A percentile compares a stretch with the other conserved stretches of the same genome.
Conservation (phyloP, 345 rosid genomes). For the Mallotus nudiflorus region DNA sequence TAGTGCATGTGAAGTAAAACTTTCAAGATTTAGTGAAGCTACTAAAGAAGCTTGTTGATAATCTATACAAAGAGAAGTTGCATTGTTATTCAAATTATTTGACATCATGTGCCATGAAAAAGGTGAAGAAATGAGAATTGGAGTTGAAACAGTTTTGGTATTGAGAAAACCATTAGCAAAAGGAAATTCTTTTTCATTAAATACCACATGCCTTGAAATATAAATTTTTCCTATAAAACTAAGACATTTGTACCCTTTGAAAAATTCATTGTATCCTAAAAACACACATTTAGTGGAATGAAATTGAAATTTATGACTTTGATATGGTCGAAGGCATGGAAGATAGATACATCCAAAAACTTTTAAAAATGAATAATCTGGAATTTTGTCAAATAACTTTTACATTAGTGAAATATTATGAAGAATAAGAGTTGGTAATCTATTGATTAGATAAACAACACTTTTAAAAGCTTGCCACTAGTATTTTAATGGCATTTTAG, state of each 20-base stretch:
- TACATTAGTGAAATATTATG: neutral
- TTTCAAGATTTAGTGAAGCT: neutral
- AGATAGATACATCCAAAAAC: neutral
- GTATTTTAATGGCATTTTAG: neutral
- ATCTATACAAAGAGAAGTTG: neutral
- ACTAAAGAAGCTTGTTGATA: neutral
- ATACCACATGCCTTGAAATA: neutral
- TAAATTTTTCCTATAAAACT: neutral
- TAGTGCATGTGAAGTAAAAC: neutral
- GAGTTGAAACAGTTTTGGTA: neutral
- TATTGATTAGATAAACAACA: neutral
- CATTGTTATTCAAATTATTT: neutral
- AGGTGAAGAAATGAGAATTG: neutral
- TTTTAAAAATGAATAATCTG: neutral
- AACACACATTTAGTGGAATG: neutral
- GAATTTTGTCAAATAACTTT: too few species aligned
- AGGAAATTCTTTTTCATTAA: too few species aligned
- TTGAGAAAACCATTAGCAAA: neutral
- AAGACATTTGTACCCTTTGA: neutral
- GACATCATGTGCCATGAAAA: neutral
- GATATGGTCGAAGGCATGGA: neutral
- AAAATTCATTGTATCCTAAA: too few species aligned
- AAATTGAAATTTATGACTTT: neutral
- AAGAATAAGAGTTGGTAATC: neutral
- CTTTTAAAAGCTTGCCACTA: neutral